Evolutionary conservation across 805 yeast genomes (phyloP), one percentile per base, ranked within the genome.

Genomic region (Ogataea corticis): DNA sequence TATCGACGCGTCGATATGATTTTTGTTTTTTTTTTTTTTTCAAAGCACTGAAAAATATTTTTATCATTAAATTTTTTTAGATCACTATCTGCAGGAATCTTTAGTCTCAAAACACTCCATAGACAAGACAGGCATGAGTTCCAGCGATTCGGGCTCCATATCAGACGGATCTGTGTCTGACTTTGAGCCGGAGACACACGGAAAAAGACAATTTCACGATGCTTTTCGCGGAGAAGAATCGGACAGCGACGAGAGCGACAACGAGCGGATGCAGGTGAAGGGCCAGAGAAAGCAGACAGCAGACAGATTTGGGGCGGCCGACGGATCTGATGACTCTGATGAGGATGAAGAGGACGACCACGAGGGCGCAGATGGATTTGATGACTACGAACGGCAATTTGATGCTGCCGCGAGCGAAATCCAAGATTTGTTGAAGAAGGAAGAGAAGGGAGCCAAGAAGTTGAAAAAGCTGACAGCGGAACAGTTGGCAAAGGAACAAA

Each of bases 381-480:
- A 49, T 34, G 33, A 48, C 15, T 16, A 33, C 36, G 25, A 49
- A 54, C 18, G 50, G 45, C 10, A 39, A 28, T 38, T 49, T 10
- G 51, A 47, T 13, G 56, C 57, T 25, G 59, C 55, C 18, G 53
- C 49, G 13, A 48, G 45, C 30, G 55, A 50, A 21, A 46, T 54
- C n/a, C 55, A 60, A 16, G 52, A 55, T 14, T 42, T 53, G 19
- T 45, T 48, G 14, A 33, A 32, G 12, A 53, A 48, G 17, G 48
- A 37, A 33, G 45, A 52, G 59, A 67, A 47, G 23, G 25, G 25
- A 6, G 25, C 25, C 5, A 69, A 69, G 38, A 75, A 78, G 52
- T 68, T 83, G 32, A 80, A 83, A 54, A 76, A 72, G 52, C 68
- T 84, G 27, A 75, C 83, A 7, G 75, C 83, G 7, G 75, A 75